These are phyloP conservation scores for Scutellaria barbata DNA, from an alignment of 257 asterid species.

Conservation along the genomic window DNA sequence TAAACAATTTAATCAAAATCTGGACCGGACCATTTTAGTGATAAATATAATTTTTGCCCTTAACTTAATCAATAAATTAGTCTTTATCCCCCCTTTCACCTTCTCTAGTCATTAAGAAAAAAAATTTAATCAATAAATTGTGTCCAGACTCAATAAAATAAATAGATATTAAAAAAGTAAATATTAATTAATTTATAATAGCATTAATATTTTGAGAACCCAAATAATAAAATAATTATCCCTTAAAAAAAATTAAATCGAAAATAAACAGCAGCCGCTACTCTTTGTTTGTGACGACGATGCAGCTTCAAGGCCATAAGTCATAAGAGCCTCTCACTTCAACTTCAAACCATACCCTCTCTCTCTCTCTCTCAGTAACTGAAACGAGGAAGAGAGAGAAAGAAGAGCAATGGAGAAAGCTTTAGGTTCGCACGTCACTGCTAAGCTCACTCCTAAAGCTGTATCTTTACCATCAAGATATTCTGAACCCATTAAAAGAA, in stretches of 20 bases:
- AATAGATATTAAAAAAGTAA: not conserved
- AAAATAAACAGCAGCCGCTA: conserved; percentile 50
- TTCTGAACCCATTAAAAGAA: conserved; percentile 36
- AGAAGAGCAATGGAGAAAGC: conserved; percentile 71
- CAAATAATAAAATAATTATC: not conserved
- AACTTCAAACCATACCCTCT: conserved; percentile 34
- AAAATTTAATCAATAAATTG: too few species aligned
- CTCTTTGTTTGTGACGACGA: conserved; percentile 41
- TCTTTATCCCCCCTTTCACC: too few species aligned
- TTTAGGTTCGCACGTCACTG: conserved; percentile 49
- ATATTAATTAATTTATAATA: too few species aligned
- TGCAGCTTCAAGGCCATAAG: not conserved
- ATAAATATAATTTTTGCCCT: too few species aligned
- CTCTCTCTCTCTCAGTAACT: not conserved
- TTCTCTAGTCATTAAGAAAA: too few species aligned
- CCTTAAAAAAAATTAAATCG: conserved; percentile 19
- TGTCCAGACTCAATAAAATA: not conserved
- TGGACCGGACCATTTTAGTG: too few species aligned
- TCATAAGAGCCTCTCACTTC: conserved; percentile 66
- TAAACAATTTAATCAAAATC: too few species aligned
- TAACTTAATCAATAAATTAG: too few species aligned
- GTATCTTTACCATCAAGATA: conserved; percentile 33
- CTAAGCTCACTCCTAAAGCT: conserved; percentile 37
- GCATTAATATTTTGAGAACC: not conserved
- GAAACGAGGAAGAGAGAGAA: conserved; percentile 36